These are phyloP conservation scores for Globisporangium perplexum DNA, from an alignment of 352 stramenopile species.

Conservation along the genomic window DNA sequence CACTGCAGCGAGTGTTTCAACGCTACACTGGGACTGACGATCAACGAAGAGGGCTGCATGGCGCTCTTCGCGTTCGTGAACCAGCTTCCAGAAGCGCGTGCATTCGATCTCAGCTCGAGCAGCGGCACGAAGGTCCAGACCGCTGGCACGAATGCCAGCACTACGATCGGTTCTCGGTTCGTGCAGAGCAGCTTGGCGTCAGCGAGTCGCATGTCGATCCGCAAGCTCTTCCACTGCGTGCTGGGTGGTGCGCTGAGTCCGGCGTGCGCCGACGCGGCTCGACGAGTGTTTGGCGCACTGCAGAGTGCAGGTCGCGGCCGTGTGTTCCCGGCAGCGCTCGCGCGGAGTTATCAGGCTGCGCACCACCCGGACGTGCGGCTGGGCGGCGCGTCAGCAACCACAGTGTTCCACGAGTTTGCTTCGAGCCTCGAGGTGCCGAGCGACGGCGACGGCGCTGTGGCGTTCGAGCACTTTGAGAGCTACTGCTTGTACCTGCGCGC, in stretches of 20 bases:
- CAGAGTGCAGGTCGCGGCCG: constrained; percentile 42
- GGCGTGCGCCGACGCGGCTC: constrained; percentile 22
- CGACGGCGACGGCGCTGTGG: constrained; percentile 27
- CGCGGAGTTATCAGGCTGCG: constrained; percentile 51
- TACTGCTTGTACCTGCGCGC: constrained; percentile 56
- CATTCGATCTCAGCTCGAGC: constrained; percentile 2
- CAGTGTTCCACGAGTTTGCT: constrained; percentile 72
- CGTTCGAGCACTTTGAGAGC: constrained; percentile 57
- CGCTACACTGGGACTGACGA: constrained; percentile 25
- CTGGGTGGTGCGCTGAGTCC: constrained; percentile 36
- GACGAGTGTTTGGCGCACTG: constrained; percentile 39
- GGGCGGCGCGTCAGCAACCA: constrained; percentile 22
- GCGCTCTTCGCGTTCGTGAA: constrained; percentile 45
- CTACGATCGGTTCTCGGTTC: constrained; percentile 28
- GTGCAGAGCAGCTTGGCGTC: constrained; percentile 24
- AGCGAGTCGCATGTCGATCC: constrained; percentile 25
- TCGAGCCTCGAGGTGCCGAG: constrained; percentile 54
- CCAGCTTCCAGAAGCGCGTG: constrained; percentile 15
- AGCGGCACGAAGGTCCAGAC: background rate
- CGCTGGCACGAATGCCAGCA: background rate
- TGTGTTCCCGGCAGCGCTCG: constrained; percentile 55
- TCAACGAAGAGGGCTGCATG: constrained; percentile 41
- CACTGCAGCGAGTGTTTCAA: constrained; percentile 37
- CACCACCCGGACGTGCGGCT: constrained; percentile 58
- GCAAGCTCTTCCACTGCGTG: constrained; percentile 31